Evolutionary conservation across 495 filamentous ascomycete species (phyloP), one percentile per base, ranked within the genome.

Genomic region (Filosporella fistucella): DNA sequence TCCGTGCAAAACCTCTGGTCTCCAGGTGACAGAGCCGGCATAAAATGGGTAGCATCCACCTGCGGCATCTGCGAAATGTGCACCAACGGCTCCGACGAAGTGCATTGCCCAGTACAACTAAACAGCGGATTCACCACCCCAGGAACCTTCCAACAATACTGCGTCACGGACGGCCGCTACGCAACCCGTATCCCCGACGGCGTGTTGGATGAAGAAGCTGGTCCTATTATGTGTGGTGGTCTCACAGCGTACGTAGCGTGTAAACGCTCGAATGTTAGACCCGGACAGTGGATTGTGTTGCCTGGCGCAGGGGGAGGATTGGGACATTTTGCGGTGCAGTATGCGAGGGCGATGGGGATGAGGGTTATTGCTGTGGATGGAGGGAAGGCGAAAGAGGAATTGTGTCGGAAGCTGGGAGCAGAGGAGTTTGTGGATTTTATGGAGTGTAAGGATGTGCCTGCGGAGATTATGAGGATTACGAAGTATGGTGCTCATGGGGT

Each of bases 61-160:
- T 42, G 39, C 23, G 21, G 21, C 3, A 42, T 25, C n/a, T 42
- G 39, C 14, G 39, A 42, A 17, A 42, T 42, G 21, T 42, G 39
- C n/a, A 42, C 39, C 4, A 42, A 42, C 17, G 39, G 39, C 24
- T 10, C 16, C 17, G 56, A 68, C 10, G 82, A 41, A 35, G 78
- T 67, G 0, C 47, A 72, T 18, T 83, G 79, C 66, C 68, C 70
- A 4, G 71, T 76, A 40, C 65, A 68, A 33, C 76, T 75, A 52
- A 52, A 80, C 22, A 64, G 60, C 22, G 68, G 69, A 21, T 66
- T 63, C 45, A 57, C 58, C 23, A 65, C 66, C 12, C 77, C 80
- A 7, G 82, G 83, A 25, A 87, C 82, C 16, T 86, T 86, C 62
- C 81, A 85, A 60, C 77, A 86, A 60, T 88, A 85, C 55, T 70